Evolutionary conservation across 495 filamentous ascomycete genomes (phyloP), one percentile per base, ranked within the genome.

Genomic region (Penicillium lagena): DNA sequence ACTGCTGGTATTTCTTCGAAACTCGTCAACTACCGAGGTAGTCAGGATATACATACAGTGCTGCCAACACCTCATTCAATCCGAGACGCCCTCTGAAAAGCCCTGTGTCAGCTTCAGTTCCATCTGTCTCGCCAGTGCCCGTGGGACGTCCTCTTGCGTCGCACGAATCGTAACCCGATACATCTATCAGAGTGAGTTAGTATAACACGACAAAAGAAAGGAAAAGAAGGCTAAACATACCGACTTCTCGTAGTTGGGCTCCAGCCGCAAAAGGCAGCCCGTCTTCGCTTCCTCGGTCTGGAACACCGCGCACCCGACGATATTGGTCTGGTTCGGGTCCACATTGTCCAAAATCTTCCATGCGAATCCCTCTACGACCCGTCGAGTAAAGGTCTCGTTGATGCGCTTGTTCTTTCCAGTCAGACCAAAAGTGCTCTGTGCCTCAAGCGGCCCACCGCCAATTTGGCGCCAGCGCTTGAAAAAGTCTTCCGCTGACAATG

Each of bases 391-490:
- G 3, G 63, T 50, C 40, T 72, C 62, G 41, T 68, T 68, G 38
- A 75, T 78, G 55, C 52, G 63, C 57, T 63, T 78, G 52, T 68
- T 73, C 44, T 72, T 70, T 5, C 72, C 68, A 13, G 58, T 58
- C n/a, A 70, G 49, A 0, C 83, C 83, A 62, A 97, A 94, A 7
- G 96, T 86, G 33, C 77, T 72, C 62, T 99, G 94, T 0, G 85
- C 78, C 59, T 99, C 94, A 9, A 95, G 75, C 7, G 90, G 86
- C 2, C 75, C 75, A 7, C 86, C 89, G 12, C 94, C 94, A 55
- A 99, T 97, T 63, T 99, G 94, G 65, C 93, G 88, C 94, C 94
- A 99, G 14, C 94, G 76, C 72, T 93, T 96, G 72, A 99, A 99
- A 67, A 97, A 99, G 48, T 97, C 93, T 39, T 96, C 93, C 0